These are phyloP conservation scores for Curvularia spicifera DNA, from an alignment of 2,329 filamentous ascomycete species.

Conservation along the genomic window DNA sequence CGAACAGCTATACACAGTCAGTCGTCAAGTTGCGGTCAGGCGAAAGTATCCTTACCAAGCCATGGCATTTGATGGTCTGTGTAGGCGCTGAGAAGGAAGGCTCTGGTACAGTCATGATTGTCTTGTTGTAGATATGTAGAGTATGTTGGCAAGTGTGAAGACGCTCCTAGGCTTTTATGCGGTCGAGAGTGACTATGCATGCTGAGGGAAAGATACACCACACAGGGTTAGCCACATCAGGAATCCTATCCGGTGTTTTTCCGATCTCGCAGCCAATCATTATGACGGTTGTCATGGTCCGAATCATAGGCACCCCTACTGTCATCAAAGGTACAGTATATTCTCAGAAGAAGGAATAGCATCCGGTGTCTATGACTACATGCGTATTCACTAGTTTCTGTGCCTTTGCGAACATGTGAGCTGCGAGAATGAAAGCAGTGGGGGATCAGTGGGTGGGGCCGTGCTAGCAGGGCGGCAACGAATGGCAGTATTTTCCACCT, in stretches of 20 bases:
- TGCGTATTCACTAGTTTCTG: neutral
- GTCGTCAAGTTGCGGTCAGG: slow-evolving; percentile 8
- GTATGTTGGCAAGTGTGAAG: neutral
- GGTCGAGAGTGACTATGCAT: neutral
- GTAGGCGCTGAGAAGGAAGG: slow-evolving; percentile 52
- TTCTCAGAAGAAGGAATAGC: neutral
- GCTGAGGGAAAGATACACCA: slow-evolving; percentile 9
- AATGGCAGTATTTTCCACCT: slow-evolving; percentile 16
- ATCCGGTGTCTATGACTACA: neutral
- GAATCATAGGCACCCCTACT: neutral
- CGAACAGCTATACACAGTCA: slow-evolving; percentile 38
- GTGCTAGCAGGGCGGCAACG: slow-evolving; percentile 10
- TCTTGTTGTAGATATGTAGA: neutral
- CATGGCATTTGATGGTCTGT: slow-evolving; percentile 51
- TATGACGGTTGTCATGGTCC: neutral
- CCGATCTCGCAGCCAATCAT: slow-evolving; percentile 23
- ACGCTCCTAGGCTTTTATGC: neutral
- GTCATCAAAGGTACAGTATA: neutral
- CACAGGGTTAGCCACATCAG: slow-evolving; percentile 17
- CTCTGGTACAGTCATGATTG: slow-evolving; percentile 43
- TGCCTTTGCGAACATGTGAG: neutral
- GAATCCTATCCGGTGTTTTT: slow-evolving; percentile 24
- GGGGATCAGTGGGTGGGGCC: slow-evolving; percentile 8
- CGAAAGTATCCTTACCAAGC: slow-evolving; percentile 45
- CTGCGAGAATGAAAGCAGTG: slow-evolving; percentile 6